Conservation (phyloP, 805 yeast genomes). For the Starmerella floris region DNA sequence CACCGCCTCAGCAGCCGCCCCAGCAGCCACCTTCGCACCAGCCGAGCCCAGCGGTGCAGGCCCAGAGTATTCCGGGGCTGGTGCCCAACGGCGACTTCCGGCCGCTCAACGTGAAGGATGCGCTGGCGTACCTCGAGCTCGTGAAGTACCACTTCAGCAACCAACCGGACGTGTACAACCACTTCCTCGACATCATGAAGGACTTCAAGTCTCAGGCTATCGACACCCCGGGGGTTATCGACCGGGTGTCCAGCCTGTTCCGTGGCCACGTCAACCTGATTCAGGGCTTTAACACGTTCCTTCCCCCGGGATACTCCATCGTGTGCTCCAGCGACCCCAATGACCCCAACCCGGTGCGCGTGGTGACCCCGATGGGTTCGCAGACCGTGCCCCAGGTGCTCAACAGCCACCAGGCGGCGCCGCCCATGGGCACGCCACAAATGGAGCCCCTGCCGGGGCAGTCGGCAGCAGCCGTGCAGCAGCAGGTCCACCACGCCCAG, state of each 20-base stretch:
- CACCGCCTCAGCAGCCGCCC: conserved; percentile 6
- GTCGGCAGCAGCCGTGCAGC: conserved; percentile 12
- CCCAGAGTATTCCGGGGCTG: conserved; percentile 17
- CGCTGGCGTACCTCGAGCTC: conserved; percentile 86
- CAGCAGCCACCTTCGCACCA: conserved; percentile 9
- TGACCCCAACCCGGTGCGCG: conserved; percentile 84
- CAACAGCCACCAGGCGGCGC: conserved; percentile 14
- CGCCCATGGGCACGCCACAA: conserved; percentile 11
- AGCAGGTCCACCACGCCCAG: conserved; percentile 16
- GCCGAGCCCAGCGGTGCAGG: conserved; percentile 3
- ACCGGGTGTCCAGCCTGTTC: conserved; percentile 79
- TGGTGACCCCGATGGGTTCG: conserved; percentile 90
- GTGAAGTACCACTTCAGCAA: conserved; percentile 83
- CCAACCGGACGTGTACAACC: conserved; percentile 92
- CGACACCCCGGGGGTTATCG: conserved; percentile 97
- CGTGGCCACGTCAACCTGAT: conserved; percentile 84
- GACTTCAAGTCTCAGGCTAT: conserved; percentile 93
- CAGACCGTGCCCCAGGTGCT: conserved; percentile 16
- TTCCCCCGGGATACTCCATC: conserved; percentile 90
- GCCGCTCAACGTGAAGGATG: conserved; percentile 91
- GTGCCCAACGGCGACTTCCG: conserved; percentile 23
- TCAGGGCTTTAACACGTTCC: conserved; percentile 93
- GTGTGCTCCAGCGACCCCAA: conserved; percentile 81
- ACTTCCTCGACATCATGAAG: conserved; percentile 94
- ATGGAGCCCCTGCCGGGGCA: conserved; percentile 5